Evolutionary conservation across 371 early-diverging fungal species (phyloP).

Genomic region (Mucor irregularis): DNA sequence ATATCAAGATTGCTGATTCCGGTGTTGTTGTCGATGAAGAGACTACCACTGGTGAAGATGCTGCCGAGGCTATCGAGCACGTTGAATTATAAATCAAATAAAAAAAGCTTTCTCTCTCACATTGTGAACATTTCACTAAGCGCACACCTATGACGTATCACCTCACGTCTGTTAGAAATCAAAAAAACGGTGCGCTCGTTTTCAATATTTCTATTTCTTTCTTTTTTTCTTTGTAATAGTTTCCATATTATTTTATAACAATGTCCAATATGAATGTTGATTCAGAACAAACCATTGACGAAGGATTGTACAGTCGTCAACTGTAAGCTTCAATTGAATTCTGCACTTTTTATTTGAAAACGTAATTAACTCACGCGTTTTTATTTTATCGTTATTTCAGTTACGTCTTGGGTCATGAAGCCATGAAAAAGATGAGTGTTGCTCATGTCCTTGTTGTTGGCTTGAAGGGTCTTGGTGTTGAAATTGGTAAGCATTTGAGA

Average conservation of each 20-base stretch:
- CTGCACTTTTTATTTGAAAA: background rate
- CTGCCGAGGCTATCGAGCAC: conserved; percentile 31
- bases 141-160: conserved; percentile 3
- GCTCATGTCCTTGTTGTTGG: conserved; percentile 98
- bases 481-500: conserved; percentile 94
- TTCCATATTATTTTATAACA: background rate
- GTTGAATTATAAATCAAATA: conserved; percentile 39
- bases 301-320: conserved; percentile 96
- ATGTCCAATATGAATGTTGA: conserved; percentile 44
- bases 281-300: conserved; percentile 77
- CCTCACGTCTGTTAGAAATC: too few species aligned
- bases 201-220: background rate
- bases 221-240: background rate
- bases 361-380: background rate
- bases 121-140: background rate
- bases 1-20: conserved; percentile 69
- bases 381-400: conserved; percentile 44
- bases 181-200: background rate
- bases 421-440: conserved; percentile 98
- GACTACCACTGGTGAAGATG: too few species aligned
- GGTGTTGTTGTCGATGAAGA: conserved; percentile 66
- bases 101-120: background rate
- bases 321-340: too few species aligned
- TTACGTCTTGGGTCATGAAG: conserved; percentile 99
- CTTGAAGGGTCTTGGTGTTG: conserved; percentile 96